Base-by-base conservation (phyloP, 1,284 basidiomycete genomes). In the Austroboletus olivaceoglutinosus region DNA sequence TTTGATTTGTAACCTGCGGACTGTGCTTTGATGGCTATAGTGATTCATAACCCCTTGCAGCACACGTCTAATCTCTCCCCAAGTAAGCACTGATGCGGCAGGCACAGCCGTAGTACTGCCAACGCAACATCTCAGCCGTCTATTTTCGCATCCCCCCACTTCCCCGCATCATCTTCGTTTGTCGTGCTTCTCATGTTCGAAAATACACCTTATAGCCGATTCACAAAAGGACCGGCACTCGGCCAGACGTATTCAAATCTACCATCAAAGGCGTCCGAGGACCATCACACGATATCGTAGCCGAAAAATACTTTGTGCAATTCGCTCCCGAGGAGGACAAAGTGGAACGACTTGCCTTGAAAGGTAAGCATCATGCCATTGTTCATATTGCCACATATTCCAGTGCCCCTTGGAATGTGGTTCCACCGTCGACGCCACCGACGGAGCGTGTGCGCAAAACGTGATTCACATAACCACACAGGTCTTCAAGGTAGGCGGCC, bases 211-310 rank as follows among this genome's bases (percentile, higher is more conserved):
- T 87, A 72, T 84, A 86, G 2, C 77, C 78, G 10, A 72, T 27
- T 75, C 79, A 88, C 44, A 83, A 71, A 45, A 81, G 33, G 34
- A 82, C 69, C 65, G 86, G 76, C 54, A 82, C 73, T 77, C 33
- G 33, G 18, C 16, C 29, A 30, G 27, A 12, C 27, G 27, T 12
- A 29, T 10, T 27, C 9, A 10, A 27, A 10, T 27, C n/a, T 27
- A 4, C 11, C 27, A 13, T 30, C 29, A 30, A 5, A 30, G 3
- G 6, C 25, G 8, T 30, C 29, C 10, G 29, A 30, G 12, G 12
- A 30, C 27, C 27, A 29, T 29, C 27, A 12, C 12, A 29, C 27
- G 27, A 29, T 29, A 12, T 10, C 27, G 27, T 29, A 29, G 27
- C 29, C 29, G 27, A 29, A 12, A 29, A 12, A 2, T 12, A 7